Evolutionary conservation across 1,284 basidiomycete genomes (phyloP), one percentile per base, ranked within the genome.

Genomic region (Puccinia triticina): DNA sequence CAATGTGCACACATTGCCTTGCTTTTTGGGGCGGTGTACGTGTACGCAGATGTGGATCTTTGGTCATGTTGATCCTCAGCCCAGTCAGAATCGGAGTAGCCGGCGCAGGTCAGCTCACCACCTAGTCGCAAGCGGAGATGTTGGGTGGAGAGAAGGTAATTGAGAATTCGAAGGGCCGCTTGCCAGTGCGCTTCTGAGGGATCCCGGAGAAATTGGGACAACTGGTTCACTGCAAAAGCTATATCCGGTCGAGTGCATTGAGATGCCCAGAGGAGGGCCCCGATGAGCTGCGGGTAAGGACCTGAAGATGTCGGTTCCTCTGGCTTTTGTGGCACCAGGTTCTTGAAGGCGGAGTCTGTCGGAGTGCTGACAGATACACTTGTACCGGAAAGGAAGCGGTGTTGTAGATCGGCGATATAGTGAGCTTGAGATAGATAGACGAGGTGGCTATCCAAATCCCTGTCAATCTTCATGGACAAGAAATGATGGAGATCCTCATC

Each of bases 11-110:
- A 43, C 40, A 43, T 43, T 43, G 40, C 40, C 40, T 43, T 12
- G 7, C 4, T 43, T 43, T 43, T 43, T 4, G 12, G 40, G 40
- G 40, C 12, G 40, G 40, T 43, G 40, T 57, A 57, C 7, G 66
- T 34, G 21, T 69, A 26, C 8, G n/a, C 66, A 5, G 66, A 34
- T 7, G 66, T 69, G 5, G 66, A 69, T 3, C 66, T 4, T 8
- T n/a, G 32, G 29, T 57, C 55, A 23, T n/a, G 7, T 4, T 23
- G 21, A 43, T 69, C 66, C 21, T 69, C 66, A 5, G 66, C 66
- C 66, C 66, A 69, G n/a, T 69, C 32, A 43, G 66, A 69, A 21
- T 69, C 66, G 32, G 66, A 10, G 32, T 10, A 69, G n/a, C 66
- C 66, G 18, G 66, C 8, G 32, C 8, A 12, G 23, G 66, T 34